Base-by-base conservation (phyloP, 495 filamentous ascomycete genomes). In the Hyaloscypha variabilis region DNA sequence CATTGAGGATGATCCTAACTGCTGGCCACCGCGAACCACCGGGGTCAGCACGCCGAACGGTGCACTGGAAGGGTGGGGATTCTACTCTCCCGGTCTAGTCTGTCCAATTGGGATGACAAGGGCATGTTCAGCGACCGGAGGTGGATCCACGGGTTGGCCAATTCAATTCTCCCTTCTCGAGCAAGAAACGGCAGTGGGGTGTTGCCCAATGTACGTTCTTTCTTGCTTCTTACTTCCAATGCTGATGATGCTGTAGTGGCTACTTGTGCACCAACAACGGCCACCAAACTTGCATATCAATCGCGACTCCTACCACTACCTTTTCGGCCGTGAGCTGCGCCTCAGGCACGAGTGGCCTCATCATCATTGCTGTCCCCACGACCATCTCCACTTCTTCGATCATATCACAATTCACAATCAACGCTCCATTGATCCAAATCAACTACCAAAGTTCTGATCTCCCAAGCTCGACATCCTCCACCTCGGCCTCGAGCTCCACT, bases 381-480 rank as follows among this genome's bases (percentile, higher is more conserved):
- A 58, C 31, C 5, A 31, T 42, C 1, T 28, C 24, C n/a, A 17
- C 51, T 3, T 10, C 19, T 14, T 29, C 60, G 4, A 54, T 63
- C 8, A n/a, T n/a, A n/a, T 54, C 60, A 1, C 19, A n/a, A 14
- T 64, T 46, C 26, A 24, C 30, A 14, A 6, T 64, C 23, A 57
- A 46, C 50, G 62, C 62, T n/a, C 62, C 62, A 13, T 13, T 64
- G 52, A 64, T 64, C 13, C 62, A 64, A 19, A 57, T 64, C n/a
- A 64, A 64, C 23, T 58, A 23, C 19, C 62, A 64, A 29, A 28
- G 26, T 25, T 57, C 62, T 8, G 62, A 64, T 50, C 31, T 2
- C 14, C 53, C 51, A 21, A 53, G 13, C 10, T 19, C 39, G 23
- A n/a, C 24, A n/a, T 34, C 49, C 8, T 63, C 60, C 24, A 63